phyloP scores from a whole-genome alignment of 108 stramenopile species.

The Seminavis robusta region DNA sequence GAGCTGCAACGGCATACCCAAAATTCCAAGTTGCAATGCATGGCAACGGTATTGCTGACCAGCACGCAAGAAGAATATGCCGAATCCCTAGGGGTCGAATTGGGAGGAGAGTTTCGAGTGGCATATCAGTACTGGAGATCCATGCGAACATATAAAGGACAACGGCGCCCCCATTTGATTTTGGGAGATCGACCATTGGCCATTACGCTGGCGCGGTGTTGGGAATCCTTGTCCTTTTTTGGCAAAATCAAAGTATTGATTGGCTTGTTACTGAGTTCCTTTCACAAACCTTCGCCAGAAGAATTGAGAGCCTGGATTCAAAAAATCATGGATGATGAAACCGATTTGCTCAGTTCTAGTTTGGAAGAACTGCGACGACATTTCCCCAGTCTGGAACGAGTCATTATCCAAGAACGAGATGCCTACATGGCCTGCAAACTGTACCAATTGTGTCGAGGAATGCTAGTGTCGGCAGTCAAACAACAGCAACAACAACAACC shows the following conservation, averaged over 20 bases:
- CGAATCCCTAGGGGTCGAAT: constrained; percentile 67
- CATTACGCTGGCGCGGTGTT: constrained; percentile 66
- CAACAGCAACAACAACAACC: background rate
- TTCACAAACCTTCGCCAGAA: constrained; percentile 64
- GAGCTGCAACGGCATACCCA: constrained; percentile 8
- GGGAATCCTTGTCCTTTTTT: constrained; percentile 70
- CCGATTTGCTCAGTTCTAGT: constrained; percentile 77
- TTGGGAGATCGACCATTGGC: constrained; percentile 79
- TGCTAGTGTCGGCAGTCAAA: constrained; percentile 16
- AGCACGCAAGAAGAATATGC: constrained; percentile 80
- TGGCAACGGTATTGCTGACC: constrained; percentile 42
- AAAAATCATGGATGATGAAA: constrained; percentile 54
- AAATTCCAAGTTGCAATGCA: constrained; percentile 20
- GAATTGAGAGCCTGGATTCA: constrained; percentile 79
- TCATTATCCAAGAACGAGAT: constrained; percentile 82
- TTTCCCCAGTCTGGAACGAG: constrained; percentile 67
- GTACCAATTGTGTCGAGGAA: constrained; percentile 50
- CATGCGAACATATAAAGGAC: constrained; percentile 2
- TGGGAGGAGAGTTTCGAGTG: constrained; percentile 76
- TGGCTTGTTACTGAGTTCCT: constrained; percentile 60
- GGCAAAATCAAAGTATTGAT: constrained; percentile 67
- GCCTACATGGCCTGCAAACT: constrained; percentile 77
- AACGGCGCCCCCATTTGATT: constrained; percentile 40
- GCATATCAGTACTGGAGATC: constrained; percentile 56
- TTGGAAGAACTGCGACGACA: constrained; percentile 62